Evolutionary conservation across 805 yeast genomes (phyloP), one percentile per base, ranked within the genome.

Genomic region (Kazachstania viticola): DNA sequence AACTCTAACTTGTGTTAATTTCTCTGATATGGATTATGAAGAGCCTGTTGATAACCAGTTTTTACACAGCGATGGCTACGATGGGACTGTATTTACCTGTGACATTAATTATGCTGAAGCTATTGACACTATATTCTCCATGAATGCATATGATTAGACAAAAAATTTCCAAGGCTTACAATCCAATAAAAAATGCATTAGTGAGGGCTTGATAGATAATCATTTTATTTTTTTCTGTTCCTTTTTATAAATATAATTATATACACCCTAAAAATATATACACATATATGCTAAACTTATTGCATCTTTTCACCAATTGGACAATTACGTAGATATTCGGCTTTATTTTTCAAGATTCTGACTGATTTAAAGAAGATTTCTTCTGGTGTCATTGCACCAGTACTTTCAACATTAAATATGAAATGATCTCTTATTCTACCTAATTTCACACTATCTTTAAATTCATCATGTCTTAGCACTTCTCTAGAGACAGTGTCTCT

Each of bases 401-500:
- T 78, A 35, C 88, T 76, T 61, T 91, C 98, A 29, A 91, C 85
- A 48, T 85, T 83, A 65, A 84, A 91, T 32, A 91, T 82, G 57
- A 91, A 91, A 49, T 91, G 95, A 55, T 81, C 91, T 58, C 95
- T 77, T 44, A 69, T 69, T 60, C 98, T 75, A 27, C 97, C 98
- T 33, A 91, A 67, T 58, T 79, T 80, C 35, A 91, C 96, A 48
- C 82, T 81, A 25, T 80, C 93, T 29, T 76, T 67, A 48, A 91
- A 91, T 56, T 91, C 95, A 32, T 75, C 80, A 58, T 91, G 95
- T 58, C 98, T 75, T 46, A 91, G 67, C 9, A 87, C 96, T 60
- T 91, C 98, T 60, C 98, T 74, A 5, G 95, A 83, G 25, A 91
- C 98, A 1, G 98, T 91, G 58, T 91, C 98, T 51, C 75, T 81